Evolutionary conservation across 805 yeast genomes (phyloP).

Genomic region (Jamesozyma piceae): DNA sequence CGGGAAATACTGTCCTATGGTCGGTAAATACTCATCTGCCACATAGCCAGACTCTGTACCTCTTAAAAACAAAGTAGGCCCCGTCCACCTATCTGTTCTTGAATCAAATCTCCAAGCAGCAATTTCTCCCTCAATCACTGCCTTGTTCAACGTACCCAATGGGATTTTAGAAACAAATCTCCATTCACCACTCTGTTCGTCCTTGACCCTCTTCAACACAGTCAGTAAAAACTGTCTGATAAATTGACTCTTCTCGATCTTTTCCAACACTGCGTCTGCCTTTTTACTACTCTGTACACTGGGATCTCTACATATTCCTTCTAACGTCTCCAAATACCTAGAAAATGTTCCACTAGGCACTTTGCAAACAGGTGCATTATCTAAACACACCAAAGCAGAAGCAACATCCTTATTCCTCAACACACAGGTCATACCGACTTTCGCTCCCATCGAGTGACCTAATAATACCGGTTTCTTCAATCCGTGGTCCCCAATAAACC

Average conservation of each 20-base stretch:
- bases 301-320: slow-evolving; percentile 43
- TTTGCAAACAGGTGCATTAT: slow-evolving; percentile 77
- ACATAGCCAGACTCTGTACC: slow-evolving; percentile 71
- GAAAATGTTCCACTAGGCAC: slow-evolving; percentile 52
- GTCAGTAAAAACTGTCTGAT: slow-evolving; percentile 67
- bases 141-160: slow-evolving; percentile 53
- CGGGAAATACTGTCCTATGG: slow-evolving; percentile 72
- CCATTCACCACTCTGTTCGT: slow-evolving; percentile 18
- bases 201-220: slow-evolving; percentile 30
- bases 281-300: slow-evolving; percentile 38
- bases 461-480: slow-evolving; percentile 45
- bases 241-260: slow-evolving; percentile 49
- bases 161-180: slow-evolving; percentile 45
- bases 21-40: slow-evolving; percentile 70
- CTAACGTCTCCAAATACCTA: slow-evolving; percentile 54
- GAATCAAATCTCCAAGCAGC: slow-evolving; percentile 72
- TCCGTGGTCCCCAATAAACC: slow-evolving; percentile 45
- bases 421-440: slow-evolving; percentile 81
- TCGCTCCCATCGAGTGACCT: slow-evolving; percentile 92
- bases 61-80: slow-evolving; percentile 70
- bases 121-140: slow-evolving; percentile 54
- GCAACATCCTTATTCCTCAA: slow-evolving; percentile 56
- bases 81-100: slow-evolving; percentile 44
- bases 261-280: slow-evolving; percentile 51
- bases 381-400: slow-evolving; percentile 63